Conservation (phyloP, 805 yeast genomes). For the Hanseniaspora hatyaiensis region DNA sequence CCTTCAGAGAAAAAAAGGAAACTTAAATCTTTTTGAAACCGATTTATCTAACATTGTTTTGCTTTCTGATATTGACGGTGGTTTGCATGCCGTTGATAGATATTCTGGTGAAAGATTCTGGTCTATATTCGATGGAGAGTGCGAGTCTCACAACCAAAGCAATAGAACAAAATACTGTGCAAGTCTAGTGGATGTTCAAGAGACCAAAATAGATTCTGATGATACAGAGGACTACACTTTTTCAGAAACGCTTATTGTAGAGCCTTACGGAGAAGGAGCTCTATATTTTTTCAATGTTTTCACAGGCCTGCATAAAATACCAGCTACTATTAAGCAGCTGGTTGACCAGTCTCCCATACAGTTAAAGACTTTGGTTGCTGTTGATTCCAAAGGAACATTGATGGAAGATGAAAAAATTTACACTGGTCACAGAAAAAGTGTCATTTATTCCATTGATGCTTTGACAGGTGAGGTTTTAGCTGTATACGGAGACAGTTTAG, state of each 20-base stretch:
- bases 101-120: constrained; percentile 64
- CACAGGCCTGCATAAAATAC: constrained; percentile 66
- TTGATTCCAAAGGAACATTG: constrained; percentile 34
- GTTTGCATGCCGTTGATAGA: constrained; percentile 67
- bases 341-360: constrained; percentile 81
- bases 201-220: constrained; percentile 19
- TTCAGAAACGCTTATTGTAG: constrained; percentile 68
- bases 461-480: constrained; percentile 61
- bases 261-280: constrained; percentile 76
- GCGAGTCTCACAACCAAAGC: neutral
- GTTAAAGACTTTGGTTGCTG: constrained; percentile 33
- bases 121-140: constrained; percentile 50
- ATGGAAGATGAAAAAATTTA: constrained; percentile 62
- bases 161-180: constrained; percentile 18
- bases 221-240: constrained; percentile 6
- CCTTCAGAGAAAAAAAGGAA: constrained; percentile 5
- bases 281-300: constrained; percentile 68
- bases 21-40: constrained; percentile 1
- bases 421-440: constrained; percentile 72
- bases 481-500: constrained; percentile 49
- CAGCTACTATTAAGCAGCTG: constrained; percentile 65
- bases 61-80: constrained; percentile 68
- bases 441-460: constrained; percentile 62
- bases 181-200: constrained; percentile 42
- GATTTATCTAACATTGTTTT: constrained; percentile 20